Evolutionary conservation across 805 yeast species (phyloP), one percentile per base, ranked within the genome.

Genomic region (Barnettozyma californica): DNA sequence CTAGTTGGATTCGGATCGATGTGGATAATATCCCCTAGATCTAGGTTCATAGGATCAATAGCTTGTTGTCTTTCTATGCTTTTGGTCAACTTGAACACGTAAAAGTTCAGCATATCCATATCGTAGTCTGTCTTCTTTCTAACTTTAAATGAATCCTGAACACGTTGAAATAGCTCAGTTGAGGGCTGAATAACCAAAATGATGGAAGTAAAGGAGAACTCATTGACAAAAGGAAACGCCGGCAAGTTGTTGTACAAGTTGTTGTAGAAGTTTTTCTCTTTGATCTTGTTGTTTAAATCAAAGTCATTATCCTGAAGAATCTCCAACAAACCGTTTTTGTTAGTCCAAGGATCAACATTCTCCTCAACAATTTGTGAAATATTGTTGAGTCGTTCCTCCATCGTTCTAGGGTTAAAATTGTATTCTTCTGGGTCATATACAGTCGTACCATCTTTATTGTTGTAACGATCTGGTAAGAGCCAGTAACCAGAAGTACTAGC

Each of bases 141-240:
- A 3, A 62, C 47, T 48, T 52, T 51, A 60, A 61, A 45, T 36
- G 63, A 45, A 48, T 63, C 29, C 8, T 41, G 26, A 4, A 59
- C 52, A 31, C 54, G 51, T 2, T 56, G 45, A 46, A 55, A 67
- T 13, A 58, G 37, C 18, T 52, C 49, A 9, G 41, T 41, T 1
- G 66, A 68, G 2, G 88, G 88, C 40, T 68, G 72, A 13, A 81
- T 63, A 8, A 83, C 83, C 81, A 83, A 79, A 7, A 83, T 60
- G 51, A 77, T 78, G 34, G 74, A 70, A 1, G 71, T 64, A 44
- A 68, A 60, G 19, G 56, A 53, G 25, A 62, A 57, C 35, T 63
- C 61, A 36, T 68, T 63, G 9, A 61, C 44, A 13, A 62, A 51
- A 4, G 51, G 53, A 37, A 62, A 60, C 40, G 53, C 61, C 5